These are phyloP conservation scores for Diddensiella santjacobensis DNA, from an alignment of 805 yeast genomes.

Conservation along the genomic window DNA sequence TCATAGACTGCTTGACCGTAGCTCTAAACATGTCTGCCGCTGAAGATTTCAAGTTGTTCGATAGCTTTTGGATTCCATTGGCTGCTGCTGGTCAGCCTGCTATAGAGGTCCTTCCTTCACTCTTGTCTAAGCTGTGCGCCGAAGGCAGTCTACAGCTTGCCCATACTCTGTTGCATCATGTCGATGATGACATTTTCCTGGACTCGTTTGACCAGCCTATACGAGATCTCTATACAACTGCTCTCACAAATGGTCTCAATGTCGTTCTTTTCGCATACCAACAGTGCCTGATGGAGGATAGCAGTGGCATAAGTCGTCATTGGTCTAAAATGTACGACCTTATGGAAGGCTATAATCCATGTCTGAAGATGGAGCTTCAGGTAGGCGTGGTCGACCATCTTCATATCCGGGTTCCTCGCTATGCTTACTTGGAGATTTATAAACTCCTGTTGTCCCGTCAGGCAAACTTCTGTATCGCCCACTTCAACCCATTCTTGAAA, in stretches of 20 bases:
- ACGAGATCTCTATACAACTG: slow-evolving; percentile 8
- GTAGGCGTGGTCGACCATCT: slow-evolving; percentile 15
- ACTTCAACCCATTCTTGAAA: slow-evolving; percentile 6
- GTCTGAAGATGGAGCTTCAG: slow-evolving; percentile 10
- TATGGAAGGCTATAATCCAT: slow-evolving; percentile 9
- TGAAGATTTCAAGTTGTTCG: slow-evolving; percentile 5
- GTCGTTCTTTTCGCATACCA: slow-evolving; percentile 9
- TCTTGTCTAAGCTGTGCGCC: slow-evolving; percentile 7
- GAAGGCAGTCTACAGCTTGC: slow-evolving; percentile 4
- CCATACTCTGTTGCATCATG: slow-evolving; percentile 10
- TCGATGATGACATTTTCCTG: slow-evolving; percentile 4
- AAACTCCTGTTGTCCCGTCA: slow-evolving; percentile 15
- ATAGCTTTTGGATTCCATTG: slow-evolving; percentile 11
- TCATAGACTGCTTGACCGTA: not conserved
- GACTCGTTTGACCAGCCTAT: not conserved
- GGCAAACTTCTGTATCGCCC: slow-evolving; percentile 7
- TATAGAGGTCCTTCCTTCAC: slow-evolving; percentile 12
- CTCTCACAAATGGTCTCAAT: slow-evolving; percentile 19
- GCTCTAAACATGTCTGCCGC: not conserved
- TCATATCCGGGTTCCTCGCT: slow-evolving; percentile 12
- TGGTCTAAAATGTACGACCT: slow-evolving; percentile 12
- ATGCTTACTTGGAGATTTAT: slow-evolving; percentile 9
- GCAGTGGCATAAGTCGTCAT: not conserved
- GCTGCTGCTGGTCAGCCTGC: slow-evolving; percentile 6
- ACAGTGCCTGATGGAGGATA: not conserved